These are phyloP conservation scores for Mycogone perniciosa DNA, from an alignment of 2,329 filamentous ascomycete genomes.

Conservation along the genomic window DNA sequence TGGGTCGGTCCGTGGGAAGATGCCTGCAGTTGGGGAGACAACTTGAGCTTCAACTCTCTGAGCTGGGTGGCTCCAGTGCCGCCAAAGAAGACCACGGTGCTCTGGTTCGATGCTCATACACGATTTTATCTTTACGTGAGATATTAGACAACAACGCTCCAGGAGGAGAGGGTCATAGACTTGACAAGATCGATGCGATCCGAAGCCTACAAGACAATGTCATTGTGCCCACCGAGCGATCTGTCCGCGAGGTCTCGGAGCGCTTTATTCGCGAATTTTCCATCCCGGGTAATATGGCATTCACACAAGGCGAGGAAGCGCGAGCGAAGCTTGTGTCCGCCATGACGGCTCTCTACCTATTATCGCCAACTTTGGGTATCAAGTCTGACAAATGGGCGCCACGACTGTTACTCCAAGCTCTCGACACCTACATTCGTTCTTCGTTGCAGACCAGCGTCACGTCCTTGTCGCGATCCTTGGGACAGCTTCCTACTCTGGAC, in stretches of 20 bases:
- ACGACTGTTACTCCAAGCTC: slow-evolving; percentile 63
- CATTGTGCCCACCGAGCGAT: slow-evolving; percentile 64
- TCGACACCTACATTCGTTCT: slow-evolving; percentile 78
- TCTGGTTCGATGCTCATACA: slow-evolving; percentile 75
- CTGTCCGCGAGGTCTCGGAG: slow-evolving; percentile 66
- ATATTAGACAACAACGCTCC: slow-evolving; percentile 60
- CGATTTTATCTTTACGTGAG: slow-evolving; percentile 68
- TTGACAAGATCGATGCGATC: slow-evolving; percentile 69
- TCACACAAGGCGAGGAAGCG: slow-evolving; percentile 64
- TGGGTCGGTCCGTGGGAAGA: slow-evolving; percentile 70
- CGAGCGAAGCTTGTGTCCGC: slow-evolving; percentile 69
- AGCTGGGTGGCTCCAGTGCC: slow-evolving; percentile 42
- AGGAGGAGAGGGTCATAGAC: slow-evolving; percentile 68
- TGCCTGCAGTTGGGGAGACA: slow-evolving; percentile 78
- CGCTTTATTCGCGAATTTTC: slow-evolving; percentile 80
- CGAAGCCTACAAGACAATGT: slow-evolving; percentile 64
- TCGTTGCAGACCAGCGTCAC: slow-evolving; percentile 73
- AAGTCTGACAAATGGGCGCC: slow-evolving; percentile 56
- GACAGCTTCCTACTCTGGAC: slow-evolving; percentile 75
- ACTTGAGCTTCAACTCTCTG: slow-evolving; percentile 77
- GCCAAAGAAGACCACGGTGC: slow-evolving; percentile 68
- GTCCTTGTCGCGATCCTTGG: slow-evolving; percentile 66
- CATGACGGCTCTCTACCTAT: slow-evolving; percentile 68
- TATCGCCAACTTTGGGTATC: slow-evolving; percentile 59
- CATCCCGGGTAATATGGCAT: slow-evolving; percentile 52